Base-by-base conservation (phyloP, 2,329 filamentous ascomycete species). In the Cercospora sesami region DNA sequence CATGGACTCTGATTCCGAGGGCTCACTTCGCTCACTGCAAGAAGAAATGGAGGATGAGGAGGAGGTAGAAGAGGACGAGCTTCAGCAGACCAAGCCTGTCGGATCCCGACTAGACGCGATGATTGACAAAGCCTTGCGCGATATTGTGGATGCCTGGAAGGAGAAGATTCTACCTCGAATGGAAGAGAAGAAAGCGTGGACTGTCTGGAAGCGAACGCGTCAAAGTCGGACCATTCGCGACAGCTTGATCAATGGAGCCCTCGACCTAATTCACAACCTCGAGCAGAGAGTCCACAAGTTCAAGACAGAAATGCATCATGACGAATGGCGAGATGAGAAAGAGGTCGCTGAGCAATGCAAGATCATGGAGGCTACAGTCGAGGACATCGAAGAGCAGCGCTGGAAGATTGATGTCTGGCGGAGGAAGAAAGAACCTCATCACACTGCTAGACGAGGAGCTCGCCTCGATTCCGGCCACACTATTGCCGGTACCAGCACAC, bases 331-430 rank as follows among this genome's bases (percentile, higher is more conserved):
- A 10, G 85, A 81, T 7, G 79, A 81, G 23, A 73, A 78, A 1
- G 83, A 88, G 14, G 75, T 95, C 14, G 79, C 82, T 28, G 80
- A 79, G 5, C 86, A 88, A 73, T 88, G 88, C 60, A 78, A 80
- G 10, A 84, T 80, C 39, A 80, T 96, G 64, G 88, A 94, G 68
- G 80, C 83, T 4, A 92, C 84, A 3, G 79, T 97, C 0, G 84
- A 86, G 39, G 85, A 90, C 64, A 85, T 86, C 60, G 81, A 89
- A 73, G 78, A 86, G 45, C 76, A 84, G 8, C 74, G 75, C 30
- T 87, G 83, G 83, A 81, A 81, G 60, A 76, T 83, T 36, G 74
- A 75, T 9, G 75, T 83, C 1, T 78, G 85, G 69, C 64, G 70
- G 58, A 68, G 74, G 9, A 73, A 68, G 36, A 66, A 74, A 57